These are phyloP conservation scores for Luffa aegyptiaca DNA, from an alignment of 306 rosid genomes.

Conservation along the genomic window DNA sequence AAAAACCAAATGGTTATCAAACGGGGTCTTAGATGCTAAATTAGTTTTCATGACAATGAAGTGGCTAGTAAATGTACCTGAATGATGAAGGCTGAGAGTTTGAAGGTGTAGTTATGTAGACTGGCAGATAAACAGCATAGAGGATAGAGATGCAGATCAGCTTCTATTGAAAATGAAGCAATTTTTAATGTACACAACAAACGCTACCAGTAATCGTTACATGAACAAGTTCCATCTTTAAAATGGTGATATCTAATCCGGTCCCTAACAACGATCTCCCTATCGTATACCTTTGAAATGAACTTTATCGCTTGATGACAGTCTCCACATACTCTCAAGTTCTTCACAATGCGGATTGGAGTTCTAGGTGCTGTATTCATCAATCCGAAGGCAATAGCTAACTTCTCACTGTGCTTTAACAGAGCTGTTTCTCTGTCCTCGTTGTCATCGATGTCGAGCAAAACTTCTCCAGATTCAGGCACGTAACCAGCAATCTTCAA, in stretches of 20 bases:
- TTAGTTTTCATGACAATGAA: neutral
- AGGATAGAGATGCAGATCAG: neutral
- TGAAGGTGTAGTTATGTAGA: neutral
- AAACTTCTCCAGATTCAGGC: conserved; percentile 6
- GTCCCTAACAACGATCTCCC: conserved; percentile 19
- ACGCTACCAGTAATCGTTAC: conserved; percentile 20
- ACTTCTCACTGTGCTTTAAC: conserved; percentile 20
- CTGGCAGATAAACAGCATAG: neutral
- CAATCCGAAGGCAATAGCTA: conserved; percentile 22
- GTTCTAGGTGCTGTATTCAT: conserved; percentile 11
- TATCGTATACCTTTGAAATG: conserved; percentile 9
- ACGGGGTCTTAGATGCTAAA: neutral
- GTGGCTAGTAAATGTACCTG: neutral
- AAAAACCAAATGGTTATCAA: no score
- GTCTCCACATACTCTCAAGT: conserved; percentile 21
- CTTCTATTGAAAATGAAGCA: neutral
- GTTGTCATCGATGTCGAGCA: conserved; percentile 17
- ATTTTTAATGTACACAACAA: neutral
- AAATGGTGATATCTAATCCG: conserved; percentile 18
- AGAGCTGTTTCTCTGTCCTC: conserved; percentile 21
- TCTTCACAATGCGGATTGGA: conserved; percentile 22
- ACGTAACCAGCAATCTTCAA: conserved; percentile 13
- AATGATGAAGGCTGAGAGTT: neutral
- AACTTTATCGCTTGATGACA: conserved; percentile 16
- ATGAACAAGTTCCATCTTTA: conserved; percentile 19